Evolutionary conservation across 2,329 filamentous ascomycete genomes (phyloP), one percentile per base, ranked within the genome.

Genomic region (Cladorrhinum sp.): DNA sequence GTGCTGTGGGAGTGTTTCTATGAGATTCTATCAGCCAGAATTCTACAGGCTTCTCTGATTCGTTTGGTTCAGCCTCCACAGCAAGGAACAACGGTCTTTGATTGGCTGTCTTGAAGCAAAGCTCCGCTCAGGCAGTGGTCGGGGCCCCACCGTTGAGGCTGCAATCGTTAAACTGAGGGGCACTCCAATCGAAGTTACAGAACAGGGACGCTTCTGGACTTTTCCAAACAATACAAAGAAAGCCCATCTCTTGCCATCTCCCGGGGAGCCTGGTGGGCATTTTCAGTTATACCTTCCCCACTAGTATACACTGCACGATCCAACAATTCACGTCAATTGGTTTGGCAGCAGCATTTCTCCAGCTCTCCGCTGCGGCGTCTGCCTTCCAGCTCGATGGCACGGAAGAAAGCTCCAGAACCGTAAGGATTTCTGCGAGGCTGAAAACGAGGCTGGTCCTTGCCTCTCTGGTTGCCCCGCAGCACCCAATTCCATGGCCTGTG

Each of bases 21-120:
- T 65, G 68, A 66, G 71, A 69, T 73, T 73, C 72, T 70, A 74
- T 71, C 69, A 62, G 57, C 66, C 70, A 68, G 66, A 63, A 64
- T 70, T 69, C 67, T 64, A 62, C 58, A 60, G 51, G 58, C 58
- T 67, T 65, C 66, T 66, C 57, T 73, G 64, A 67, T 65, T 68
- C 64, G 66, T 54, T 64, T 68, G 65, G 54, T 49, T 20, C 48
- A 54, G 62, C 64, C 60, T 66, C 67, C 67, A 67, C 67, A 67
- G 59, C 58, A 65, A 62, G 61, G 16, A 39, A 46, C 3, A 14
- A n/a, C 5, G 1, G 14, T 10, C 9, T 49, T 14, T 69, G 60
- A 69, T 70, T 70, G 68, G 68, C 33, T 20, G 20, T 5, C 28
- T 24, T 48, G 1, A 14, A 30, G 12, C 9, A 51, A 51, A 48